Evolutionary conservation across 1,139 yeast species (phyloP), one percentile per base, ranked within the genome.

Genomic region (Geotrichum histeridarum): DNA sequence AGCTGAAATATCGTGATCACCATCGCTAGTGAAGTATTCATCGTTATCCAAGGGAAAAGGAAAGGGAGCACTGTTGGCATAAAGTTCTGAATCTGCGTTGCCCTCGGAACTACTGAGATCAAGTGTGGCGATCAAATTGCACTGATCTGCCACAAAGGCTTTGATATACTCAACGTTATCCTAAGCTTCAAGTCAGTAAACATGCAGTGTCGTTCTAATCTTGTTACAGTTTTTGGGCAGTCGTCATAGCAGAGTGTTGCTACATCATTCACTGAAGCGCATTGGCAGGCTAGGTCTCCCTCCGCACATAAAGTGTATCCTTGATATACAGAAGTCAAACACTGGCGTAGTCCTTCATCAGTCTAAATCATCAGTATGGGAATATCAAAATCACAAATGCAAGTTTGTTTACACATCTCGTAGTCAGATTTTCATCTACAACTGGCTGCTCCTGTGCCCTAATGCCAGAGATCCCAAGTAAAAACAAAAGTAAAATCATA

Each of bases 1-100:
- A 30, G 49, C 55, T 33, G 50, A 57, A 27, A 47, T 48, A 31
- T 51, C 47, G 8, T 45, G 54, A 6, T 43, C 38, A 18, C 37
- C 53, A 42, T 48, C 30, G 11, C 48, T 48, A 5, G 27, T 22
- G 27, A 22, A 22, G 27, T 22, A 22, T 22, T 22, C 27, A 22
- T 22, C 27, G 15, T 42, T 37, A 9, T 50, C 54, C 8, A 43
- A 53, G 38, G 62, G 61, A 31, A 56, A 54, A 2, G 63, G 64
- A 42, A 60, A 57, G 1, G 60, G 59, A 27, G 58, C 47, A 30
- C 44, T 42, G 39, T 61, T 60, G 48, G 64, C 67, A 11, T 62
- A 59, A 53, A 61, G 62, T 47, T 64, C 65, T 35, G 57, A 54
- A 12, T 56, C 57, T n/a, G 60, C 56, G 36, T 62, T 63, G n/a